Evolutionary conservation across 352 stramenopile genomes (phyloP).

Genomic region (Plasmopara halstedii): DNA sequence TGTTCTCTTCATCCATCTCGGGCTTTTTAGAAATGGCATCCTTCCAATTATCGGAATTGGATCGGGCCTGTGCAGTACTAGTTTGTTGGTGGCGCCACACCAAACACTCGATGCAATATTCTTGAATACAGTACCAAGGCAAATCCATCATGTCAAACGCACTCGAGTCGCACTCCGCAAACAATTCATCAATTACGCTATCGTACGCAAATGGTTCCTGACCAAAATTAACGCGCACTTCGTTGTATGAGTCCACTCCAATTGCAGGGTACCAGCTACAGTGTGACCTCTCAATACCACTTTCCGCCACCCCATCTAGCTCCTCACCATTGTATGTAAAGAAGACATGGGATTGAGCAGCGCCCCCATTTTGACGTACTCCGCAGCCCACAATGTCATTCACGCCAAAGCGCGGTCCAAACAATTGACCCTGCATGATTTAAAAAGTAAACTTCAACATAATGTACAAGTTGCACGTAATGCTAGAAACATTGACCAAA

Average conservation of each 20-base stretch:
- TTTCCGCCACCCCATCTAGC: slow-evolving; percentile 18
- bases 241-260: slow-evolving; percentile 71
- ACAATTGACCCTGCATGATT: slow-evolving; percentile 35
- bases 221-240: slow-evolving; percentile 79
- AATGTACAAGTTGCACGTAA: not conserved
- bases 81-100: slow-evolving; percentile 21
- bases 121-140: slow-evolving; percentile 46
- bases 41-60: slow-evolving; percentile 17
- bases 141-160: slow-evolving; percentile 18
- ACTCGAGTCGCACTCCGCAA: slow-evolving; percentile 33
- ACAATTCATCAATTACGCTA: slow-evolving; percentile 41
- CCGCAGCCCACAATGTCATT: slow-evolving; percentile 72
- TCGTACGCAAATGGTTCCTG: slow-evolving; percentile 57
- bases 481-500: not conserved
- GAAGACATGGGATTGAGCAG: slow-evolving; percentile 39
- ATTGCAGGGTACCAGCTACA: slow-evolving; percentile 69
- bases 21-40: slow-evolving; percentile 7
- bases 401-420: slow-evolving; percentile 49
- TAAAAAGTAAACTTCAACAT: slow-evolving; percentile 3
- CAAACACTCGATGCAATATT: slow-evolving; percentile 23
- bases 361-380: slow-evolving; percentile 33
- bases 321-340: slow-evolving; percentile 62
- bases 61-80: slow-evolving; percentile 1
- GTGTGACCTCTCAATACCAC: slow-evolving; percentile 32
- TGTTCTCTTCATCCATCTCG: slow-evolving; percentile 2